These are phyloP conservation scores for Fonsecaea pedrosoi DNA, from an alignment of 2,329 filamentous ascomycete genomes.

Conservation along the genomic window DNA sequence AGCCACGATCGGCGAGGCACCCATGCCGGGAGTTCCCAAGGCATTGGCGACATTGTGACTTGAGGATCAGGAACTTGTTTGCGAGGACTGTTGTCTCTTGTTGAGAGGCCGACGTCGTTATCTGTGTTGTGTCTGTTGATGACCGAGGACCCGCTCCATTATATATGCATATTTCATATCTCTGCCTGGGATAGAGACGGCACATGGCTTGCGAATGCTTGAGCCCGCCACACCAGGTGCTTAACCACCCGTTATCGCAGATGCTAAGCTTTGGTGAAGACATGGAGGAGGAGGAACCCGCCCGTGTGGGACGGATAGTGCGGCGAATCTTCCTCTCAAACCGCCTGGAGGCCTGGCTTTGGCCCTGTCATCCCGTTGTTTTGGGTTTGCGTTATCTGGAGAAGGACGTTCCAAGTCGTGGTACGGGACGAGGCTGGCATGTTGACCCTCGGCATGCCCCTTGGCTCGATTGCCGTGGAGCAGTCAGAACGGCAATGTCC, in stretches of 20 bases:
- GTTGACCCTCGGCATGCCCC: neutral
- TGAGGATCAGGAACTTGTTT: neutral
- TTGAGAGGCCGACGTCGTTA: neutral
- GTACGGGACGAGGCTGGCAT: slow-evolving; percentile 1
- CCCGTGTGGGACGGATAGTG: neutral
- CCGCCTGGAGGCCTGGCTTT: neutral
- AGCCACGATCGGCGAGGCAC: slow-evolving; percentile 26
- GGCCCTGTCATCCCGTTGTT: neutral
- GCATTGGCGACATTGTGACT: slow-evolving; percentile 19
- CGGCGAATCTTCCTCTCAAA: neutral
- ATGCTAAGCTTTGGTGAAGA: neutral
- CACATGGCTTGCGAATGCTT: neutral
- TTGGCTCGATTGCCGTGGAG: neutral
- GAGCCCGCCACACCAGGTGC: neutral
- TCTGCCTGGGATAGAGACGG: neutral
- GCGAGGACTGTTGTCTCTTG: neutral
- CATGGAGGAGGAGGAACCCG: slow-evolving; percentile 17
- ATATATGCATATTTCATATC: neutral
- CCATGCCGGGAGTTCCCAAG: slow-evolving; percentile 25
- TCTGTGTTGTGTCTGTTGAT: neutral
- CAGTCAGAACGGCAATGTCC: slow-evolving; percentile 9
- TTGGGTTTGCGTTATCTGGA: slow-evolving; percentile 17
- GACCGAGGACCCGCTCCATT: neutral
- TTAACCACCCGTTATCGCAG: neutral
- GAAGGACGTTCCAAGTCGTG: neutral